Evolutionary conservation across 495 filamentous ascomycete genomes (phyloP).

Genomic region (Neurospora tetraspora): DNA sequence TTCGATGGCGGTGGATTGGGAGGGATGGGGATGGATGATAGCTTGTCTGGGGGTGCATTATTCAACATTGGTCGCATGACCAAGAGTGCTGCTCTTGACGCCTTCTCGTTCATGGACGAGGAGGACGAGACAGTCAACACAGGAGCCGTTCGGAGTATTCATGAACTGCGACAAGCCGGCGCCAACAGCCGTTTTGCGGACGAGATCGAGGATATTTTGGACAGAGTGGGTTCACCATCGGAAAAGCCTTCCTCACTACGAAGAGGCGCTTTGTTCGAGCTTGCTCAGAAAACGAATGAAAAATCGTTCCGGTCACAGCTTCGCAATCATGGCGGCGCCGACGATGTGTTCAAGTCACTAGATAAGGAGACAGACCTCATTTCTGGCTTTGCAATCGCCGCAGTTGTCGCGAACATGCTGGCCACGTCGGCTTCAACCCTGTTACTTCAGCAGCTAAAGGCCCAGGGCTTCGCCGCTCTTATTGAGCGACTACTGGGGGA

Average conservation of each 20-base stretch:
- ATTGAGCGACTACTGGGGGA: conserved; percentile 43
- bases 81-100: conserved; percentile 21
- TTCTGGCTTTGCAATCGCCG: conserved; percentile 46
- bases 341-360: conserved; percentile 49
- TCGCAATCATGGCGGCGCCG: conserved; percentile 61
- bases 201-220: conserved; percentile 72
- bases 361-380: conserved; percentile 45
- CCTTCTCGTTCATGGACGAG: conserved; percentile 25
- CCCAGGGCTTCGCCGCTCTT: conserved; percentile 38
- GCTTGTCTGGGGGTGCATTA: conserved; percentile 23
- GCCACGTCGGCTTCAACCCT: conserved; percentile 39
- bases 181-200: conserved; percentile 72
- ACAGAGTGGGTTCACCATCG: conserved; percentile 62
- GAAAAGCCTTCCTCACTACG: conserved; percentile 37
- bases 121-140: conserved; percentile 47
- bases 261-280: conserved; percentile 48
- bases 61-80: conserved; percentile 28
- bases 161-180: conserved; percentile 82
- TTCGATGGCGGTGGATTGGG: conserved; percentile 16
- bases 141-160: conserved; percentile 65
- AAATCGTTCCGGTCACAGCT: conserved; percentile 59
- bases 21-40: conserved; percentile 19
- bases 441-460: conserved; percentile 38
- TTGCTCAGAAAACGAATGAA: conserved; percentile 63
- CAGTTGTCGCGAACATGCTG: conserved; percentile 46